Base-by-base conservation (phyloP, 495 filamentous ascomycete genomes). In the Hyaloscypha hepaticicola region DNA sequence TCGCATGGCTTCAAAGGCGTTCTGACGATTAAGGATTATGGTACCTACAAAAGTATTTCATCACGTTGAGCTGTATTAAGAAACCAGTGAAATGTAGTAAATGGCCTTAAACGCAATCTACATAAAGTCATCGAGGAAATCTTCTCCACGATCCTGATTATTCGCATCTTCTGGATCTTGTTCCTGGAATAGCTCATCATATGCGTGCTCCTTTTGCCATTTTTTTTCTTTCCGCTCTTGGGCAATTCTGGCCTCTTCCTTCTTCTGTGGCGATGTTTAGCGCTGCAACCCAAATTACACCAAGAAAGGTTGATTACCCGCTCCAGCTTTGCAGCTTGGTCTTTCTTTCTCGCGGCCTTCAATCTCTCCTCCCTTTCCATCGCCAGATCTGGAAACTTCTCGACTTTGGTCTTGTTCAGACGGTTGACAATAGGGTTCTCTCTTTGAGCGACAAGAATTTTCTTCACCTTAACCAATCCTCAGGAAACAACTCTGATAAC, bases 381-480 rank as follows among this genome's bases (percentile, higher is more conserved):
- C 19, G 78, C 77, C 19, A 99, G 83, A 70, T 96, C 91, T 1
- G 93, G 90, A 72, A 88, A 89, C 72, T 89, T 89, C 75, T 97
- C 91, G 14, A 88, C 84, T 66, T 89, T 91, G 29, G 96, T 99
- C 82, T 99, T 99, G 77, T 96, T 96, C 51, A 99, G 86, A 25
- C 95, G 87, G 80, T 99, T 99, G 80, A 99, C 85, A 71, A 95
- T 94, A 31, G 85, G 77, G 75, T 98, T 98, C 69, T 91, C 90
- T 55, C 93, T 87, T 56, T 86, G 80, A 22, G 83, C 71, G 11
- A 97, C 86, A 31, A 95, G 85, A 61, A 95, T 78, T 63, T 87
- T 87, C 74, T 89, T 92, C 69, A 96, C 93, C 77, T 91, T 61
- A 57, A 45, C 29, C 12, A 21, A 26, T 22, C 4, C 22, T 29